Base-by-base conservation (phyloP, 2,329 filamentous ascomycete genomes). In the Trichoderma gracile region DNA sequence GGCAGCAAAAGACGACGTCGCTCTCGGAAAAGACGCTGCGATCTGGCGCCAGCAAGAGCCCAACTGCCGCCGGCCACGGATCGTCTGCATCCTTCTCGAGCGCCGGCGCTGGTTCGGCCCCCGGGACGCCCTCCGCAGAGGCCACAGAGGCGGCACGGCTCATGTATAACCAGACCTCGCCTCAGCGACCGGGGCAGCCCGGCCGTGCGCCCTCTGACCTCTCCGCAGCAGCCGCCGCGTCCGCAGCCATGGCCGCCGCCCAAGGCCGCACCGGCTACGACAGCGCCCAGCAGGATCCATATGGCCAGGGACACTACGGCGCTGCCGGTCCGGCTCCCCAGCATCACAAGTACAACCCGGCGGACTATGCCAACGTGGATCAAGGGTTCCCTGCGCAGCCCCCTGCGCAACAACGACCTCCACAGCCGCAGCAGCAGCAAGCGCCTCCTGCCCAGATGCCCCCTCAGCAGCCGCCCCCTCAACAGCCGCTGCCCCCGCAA, bases 311-410 rank as follows among this genome's bases (percentile, higher is more conserved):
- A 27, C 75, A 76, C 63, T 74, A 78, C 54, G 71, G 73, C 12
- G 69, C 68, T 59, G 43, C 73, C n/a, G 38, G 74, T 53, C 74
- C 52, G 68, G 30, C 72, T 17, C 75, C 79, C 17, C 78, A 82
- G 67, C 86, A 89, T 69, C 81, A 86, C 46, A 86, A 86, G 69
- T 95, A 95, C 74, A 91, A 95, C 73, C 91, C 91, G 30, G 86
- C 86, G 25, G 89, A 89, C 68, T 95, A 93, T 74, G 89, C 88
- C 65, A 86, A 83, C 72, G 83, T 86, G 69, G 83, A 80, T 71
- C 72, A 73, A 27, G 70, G 76, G 60, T 87, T 83, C 69, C 77
- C 69, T 46, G 69, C 66, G 38, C 75, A 74, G 60, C 64, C 71
- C 6, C 68, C 72, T 33, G 62, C 64, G 27, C 77, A 78, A 58